Base-by-base conservation (phyloP, 2,329 filamentous ascomycete species). In the Cryphonectria parasitica region DNA sequence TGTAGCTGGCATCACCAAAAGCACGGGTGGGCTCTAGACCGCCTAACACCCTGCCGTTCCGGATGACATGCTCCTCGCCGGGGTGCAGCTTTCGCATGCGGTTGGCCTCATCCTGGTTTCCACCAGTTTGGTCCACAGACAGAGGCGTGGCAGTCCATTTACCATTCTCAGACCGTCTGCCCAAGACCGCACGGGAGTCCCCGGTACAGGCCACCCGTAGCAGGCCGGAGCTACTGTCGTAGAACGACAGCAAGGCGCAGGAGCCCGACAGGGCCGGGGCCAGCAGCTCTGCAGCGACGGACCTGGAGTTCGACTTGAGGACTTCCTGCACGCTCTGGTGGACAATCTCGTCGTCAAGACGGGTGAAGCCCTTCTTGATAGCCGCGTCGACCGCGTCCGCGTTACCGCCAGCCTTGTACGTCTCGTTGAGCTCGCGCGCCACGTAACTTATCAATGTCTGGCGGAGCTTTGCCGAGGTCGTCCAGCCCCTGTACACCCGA, bases 1-100 rank as follows among this genome's bases (percentile, higher is more conserved):
- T 99, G 85, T 99, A 99, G 76, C 92, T 91, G 11, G 96, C 95
- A 80, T 99, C 96, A 49, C 96, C 97, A 80, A 99, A 99, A 0
- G 97, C 95, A 73, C 96, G 91, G 25, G 92, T 95, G 3, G 96
- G 96, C 80, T 99, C 96, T 17, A 99, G 85, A 25, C 95, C 93
- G 61, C 96, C 96, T 0, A 99, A 87, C 22, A 99, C 93, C 72
- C 96, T 92, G 7, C 96, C 96, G 75, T 97, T 96, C 60, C 90
- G 87, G 56, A 97, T 90, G 11, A 98, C 96, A 75, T 95, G 87
- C 19, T 93, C 91, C 81, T 99, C 96, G 39, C 92, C 92, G 0
- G 96, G 96, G 77, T 99, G 96, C 75, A 95, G 92, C 74, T 89
- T 90, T 45, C 93, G 92, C 79, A 99, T 85, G 58, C 96, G 91